A percentile compares a stretch with the other conserved stretches of the same genome.
phyloP scores from a whole-genome alignment of 176 grass and related monocot species.

The Typha latifolia region DNA sequence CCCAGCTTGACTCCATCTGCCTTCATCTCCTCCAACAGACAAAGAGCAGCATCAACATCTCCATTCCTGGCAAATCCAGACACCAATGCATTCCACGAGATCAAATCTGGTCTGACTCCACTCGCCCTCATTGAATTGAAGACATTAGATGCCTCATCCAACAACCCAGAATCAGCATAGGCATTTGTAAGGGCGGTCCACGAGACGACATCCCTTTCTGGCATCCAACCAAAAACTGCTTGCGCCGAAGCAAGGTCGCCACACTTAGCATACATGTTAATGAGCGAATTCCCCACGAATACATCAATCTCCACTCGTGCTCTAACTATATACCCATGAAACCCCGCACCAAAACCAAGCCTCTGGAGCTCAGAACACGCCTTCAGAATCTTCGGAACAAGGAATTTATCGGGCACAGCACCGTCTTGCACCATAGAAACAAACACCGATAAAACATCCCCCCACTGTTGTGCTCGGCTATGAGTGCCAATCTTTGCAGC shows the following conservation, averaged over 20 bases:
- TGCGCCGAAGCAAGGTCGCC: conserved; percentile 36
- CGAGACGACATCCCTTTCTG: conserved; percentile 48
- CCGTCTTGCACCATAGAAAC: conserved; percentile 37
- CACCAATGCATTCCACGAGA: conserved; percentile 58
- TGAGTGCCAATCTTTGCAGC: conserved; percentile 37
- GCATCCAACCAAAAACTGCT: conserved; percentile 37
- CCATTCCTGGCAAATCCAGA: conserved; percentile 56
- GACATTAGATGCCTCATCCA: conserved; percentile 31
- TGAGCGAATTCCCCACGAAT: conserved; percentile 47
- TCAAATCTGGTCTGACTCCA: conserved; percentile 44
- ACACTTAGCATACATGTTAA: conserved; percentile 50
- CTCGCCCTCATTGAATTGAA: conserved; percentile 43
- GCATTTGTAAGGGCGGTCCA: conserved; percentile 55
- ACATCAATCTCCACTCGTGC: conserved; percentile 22
- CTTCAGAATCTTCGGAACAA: conserved; percentile 56
- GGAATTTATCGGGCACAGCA: conserved; percentile 43
- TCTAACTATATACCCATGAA: conserved; percentile 39
- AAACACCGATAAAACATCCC: conserved; percentile 32
- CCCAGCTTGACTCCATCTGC: conserved; percentile 27
- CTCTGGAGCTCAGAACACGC: conserved; percentile 40
- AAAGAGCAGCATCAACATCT: conserved; percentile 28
- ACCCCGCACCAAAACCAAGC: conserved; percentile 20
- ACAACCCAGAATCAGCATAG: conserved; percentile 33
- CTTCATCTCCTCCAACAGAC: conserved; percentile 48
- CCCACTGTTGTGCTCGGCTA: conserved; percentile 36